Conservation (phyloP, 495 filamentous ascomycete genomes). For the Ascobolus immersus region DNA sequence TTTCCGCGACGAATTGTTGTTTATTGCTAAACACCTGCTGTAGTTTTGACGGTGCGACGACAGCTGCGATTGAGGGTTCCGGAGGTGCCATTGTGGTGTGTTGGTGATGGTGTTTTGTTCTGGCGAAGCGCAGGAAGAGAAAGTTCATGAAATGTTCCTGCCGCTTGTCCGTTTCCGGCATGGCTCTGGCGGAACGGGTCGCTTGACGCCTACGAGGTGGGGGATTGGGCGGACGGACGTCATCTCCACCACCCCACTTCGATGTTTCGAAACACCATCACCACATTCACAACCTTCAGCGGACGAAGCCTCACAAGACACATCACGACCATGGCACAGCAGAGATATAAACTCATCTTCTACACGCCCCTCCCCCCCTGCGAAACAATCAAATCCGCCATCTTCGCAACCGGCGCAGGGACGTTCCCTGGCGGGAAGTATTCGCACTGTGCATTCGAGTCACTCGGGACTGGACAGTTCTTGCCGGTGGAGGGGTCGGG, state of each 20-base stretch:
- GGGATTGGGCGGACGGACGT: too few species aligned
- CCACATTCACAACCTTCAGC: not conserved
- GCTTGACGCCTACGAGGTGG: too few species aligned
- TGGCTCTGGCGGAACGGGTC: too few species aligned
- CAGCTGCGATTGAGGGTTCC: not conserved
- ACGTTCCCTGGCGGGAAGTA: conserved; percentile 35
- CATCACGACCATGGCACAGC: not conserved
- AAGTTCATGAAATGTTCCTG: conserved; percentile 53
- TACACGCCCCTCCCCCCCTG: conserved; percentile 26
- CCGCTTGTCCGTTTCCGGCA: too few species aligned
- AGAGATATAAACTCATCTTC: conserved; percentile 34
- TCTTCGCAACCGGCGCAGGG: conserved; percentile 40
- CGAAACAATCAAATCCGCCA: conserved; percentile 28
- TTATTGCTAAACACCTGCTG: not conserved
- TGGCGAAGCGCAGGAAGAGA: conserved; percentile 36
- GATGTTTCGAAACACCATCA: not conserved
- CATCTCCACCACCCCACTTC: too few species aligned
- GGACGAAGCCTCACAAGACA: not conserved
- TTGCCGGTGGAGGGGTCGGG: conserved; percentile 23
- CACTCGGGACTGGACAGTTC: conserved; percentile 34
- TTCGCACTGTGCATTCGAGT: conserved; percentile 33
- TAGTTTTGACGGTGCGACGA: not conserved
- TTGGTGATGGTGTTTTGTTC: too few species aligned
- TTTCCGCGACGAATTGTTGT: not conserved
- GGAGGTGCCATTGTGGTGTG: not conserved